Evolutionary conservation across 2,329 filamentous ascomycete genomes (phyloP).

Genomic region (Colletotrichum liaoningense): DNA sequence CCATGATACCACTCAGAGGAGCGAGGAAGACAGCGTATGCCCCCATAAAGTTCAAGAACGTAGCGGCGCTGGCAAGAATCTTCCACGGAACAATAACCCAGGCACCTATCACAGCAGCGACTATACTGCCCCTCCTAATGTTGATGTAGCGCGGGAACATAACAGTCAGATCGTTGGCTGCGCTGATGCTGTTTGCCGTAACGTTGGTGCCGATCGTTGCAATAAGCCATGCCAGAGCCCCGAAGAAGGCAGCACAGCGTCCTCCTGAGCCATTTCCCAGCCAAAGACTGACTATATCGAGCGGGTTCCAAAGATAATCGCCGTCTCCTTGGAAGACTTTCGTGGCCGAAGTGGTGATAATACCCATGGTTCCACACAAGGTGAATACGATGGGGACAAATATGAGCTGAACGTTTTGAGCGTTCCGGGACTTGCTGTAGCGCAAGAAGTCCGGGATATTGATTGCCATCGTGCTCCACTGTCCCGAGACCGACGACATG

Average conservation of each 20-base stretch:
- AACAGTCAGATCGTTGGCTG: conserved; percentile 67
- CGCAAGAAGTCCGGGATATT: conserved; percentile 61
- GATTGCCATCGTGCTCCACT: conserved; percentile 47
- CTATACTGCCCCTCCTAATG: conserved; percentile 65
- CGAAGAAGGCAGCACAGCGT: conserved; percentile 57
- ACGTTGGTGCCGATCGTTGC: conserved; percentile 68
- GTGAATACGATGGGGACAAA: conserved; percentile 60
- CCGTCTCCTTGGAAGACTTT: conserved; percentile 52
- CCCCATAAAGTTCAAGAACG: conserved; percentile 73
- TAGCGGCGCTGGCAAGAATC: conserved; percentile 68
- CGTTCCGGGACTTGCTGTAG: conserved; percentile 42
- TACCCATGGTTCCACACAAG: conserved; percentile 59
- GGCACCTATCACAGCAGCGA: conserved; percentile 63
- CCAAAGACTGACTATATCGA: conserved; percentile 59
- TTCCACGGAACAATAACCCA: conserved; percentile 75
- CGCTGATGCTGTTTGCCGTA: conserved; percentile 65
- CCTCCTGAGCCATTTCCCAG: conserved; percentile 53
- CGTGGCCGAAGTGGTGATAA: conserved; percentile 65
- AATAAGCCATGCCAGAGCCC: conserved; percentile 63
- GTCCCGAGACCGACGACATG: conserved; percentile 35
- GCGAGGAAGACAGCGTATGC: conserved; percentile 71
- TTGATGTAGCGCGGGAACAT: conserved; percentile 65
- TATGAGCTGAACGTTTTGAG: conserved; percentile 42
- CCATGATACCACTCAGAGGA: conserved; percentile 71
- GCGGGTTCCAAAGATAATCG: conserved; percentile 59